These are phyloP conservation scores for Triadica sebifera DNA, from an alignment of 345 rosid species.

Conservation along the genomic window DNA sequence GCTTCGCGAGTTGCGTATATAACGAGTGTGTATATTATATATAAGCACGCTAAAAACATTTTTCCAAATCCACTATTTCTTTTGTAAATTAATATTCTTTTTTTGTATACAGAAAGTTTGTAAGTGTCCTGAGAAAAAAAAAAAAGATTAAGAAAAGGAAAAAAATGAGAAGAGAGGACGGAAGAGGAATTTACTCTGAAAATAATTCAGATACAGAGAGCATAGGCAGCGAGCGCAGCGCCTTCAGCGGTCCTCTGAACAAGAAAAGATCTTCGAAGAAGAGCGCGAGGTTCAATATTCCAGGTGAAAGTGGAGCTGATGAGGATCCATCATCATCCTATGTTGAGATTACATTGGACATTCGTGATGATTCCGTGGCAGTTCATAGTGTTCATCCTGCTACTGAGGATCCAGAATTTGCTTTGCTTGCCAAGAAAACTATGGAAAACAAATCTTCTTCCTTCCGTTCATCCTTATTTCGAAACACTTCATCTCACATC, in stretches of 20 bases:
- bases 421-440: conserved; percentile 62
- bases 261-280: conserved; percentile 61
- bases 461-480: conserved; percentile 45
- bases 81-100: background rate
- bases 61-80: background rate
- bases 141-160: no score
- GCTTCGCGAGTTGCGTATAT: background rate
- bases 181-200: conserved; percentile 45
- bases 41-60: background rate
- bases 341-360: conserved; percentile 86
- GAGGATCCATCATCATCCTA: conserved; percentile 34
- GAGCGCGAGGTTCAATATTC: conserved; percentile 78
- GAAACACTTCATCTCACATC: conserved; percentile 61
- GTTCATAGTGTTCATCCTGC: conserved; percentile 86
- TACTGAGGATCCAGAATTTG: conserved; percentile 66
- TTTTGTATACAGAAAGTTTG: background rate
- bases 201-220: conserved; percentile 69
- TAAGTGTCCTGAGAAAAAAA: no score
- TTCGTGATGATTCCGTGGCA: conserved; percentile 70
- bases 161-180: conserved; percentile 38
- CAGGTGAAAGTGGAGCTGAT: conserved; percentile 25
- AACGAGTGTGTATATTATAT: no score
- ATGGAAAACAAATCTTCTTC: conserved; percentile 48
- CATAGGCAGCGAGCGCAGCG: conserved; percentile 52
- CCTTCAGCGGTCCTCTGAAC: conserved; percentile 55